Conservation (phyloP, 192 early-diverging fungal species). For the Borealophlyctis nickersoniae region DNA sequence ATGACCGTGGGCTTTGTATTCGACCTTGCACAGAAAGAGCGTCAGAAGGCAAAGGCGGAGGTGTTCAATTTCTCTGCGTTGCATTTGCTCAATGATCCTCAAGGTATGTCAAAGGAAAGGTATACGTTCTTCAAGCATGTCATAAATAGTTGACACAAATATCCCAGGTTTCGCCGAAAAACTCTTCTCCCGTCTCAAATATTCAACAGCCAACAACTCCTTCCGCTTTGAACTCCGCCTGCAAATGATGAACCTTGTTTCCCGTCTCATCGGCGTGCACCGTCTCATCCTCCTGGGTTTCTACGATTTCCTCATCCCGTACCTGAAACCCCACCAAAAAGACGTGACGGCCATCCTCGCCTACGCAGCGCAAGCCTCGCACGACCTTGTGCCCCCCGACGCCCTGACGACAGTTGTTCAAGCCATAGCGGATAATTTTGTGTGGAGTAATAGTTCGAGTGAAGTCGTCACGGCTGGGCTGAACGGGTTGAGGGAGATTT, state of each 20-base stretch:
- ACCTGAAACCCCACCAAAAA: conserved; percentile 91
- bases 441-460: conserved; percentile 82
- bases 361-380: conserved; percentile 83
- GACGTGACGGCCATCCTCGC: conserved; percentile 94
- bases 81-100: conserved; percentile 93
- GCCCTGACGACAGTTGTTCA: conserved; percentile 80
- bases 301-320: conserved; percentile 89
- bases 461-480: conserved; percentile 94
- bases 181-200: conserved; percentile 78
- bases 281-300: conserved; percentile 88
- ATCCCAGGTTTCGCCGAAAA: conserved; percentile 86
- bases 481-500: conserved; percentile 75
- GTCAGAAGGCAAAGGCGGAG: conserved; percentile 62
- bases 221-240: conserved; percentile 87
- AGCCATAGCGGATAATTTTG: conserved; percentile 94
- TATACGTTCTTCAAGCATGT: no score
- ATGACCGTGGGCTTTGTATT: conserved; percentile 3
- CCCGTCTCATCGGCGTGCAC: conserved; percentile 92
- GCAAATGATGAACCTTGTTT: conserved; percentile 89
- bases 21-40: conserved; percentile 50
- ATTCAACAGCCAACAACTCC: conserved; percentile 62
- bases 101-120: conserved; percentile 68
- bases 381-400: conserved; percentile 94
- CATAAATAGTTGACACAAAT: no score
- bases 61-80: conserved; percentile 90